Evolutionary conservation across 495 filamentous ascomycete genomes (phyloP), one percentile per base, ranked within the genome.

Genomic region (Neurospora sp.): DNA sequence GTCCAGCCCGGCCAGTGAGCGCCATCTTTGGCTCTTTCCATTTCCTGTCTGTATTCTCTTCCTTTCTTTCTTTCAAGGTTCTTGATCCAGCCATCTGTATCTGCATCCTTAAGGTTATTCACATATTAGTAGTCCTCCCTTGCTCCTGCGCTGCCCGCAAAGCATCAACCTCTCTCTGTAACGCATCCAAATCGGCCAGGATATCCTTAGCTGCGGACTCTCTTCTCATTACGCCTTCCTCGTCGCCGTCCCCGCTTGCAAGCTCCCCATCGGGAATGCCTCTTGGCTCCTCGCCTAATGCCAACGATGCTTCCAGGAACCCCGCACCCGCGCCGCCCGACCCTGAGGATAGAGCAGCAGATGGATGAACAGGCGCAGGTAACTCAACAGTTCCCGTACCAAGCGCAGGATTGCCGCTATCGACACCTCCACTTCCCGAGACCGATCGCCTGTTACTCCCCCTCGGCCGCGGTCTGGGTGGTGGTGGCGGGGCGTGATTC

Each of bases 121-220:
- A 21, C 21, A 54, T 1, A 28, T 11, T 54, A 13, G 21, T 43
- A 24, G n/a, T 7, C 15, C 54, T 34, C 54, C 28, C 24, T 7
- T 66, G 54, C 54, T 66, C 54, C 28, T 66, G 54, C 15, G 54
- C 54, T 6, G 54, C 89, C 74, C 90, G 85, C 40, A 92, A 78
- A 69, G 89, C 89, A 81, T 93, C 91, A 66, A 93, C 91, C 78
- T 93, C 91, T 80, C 85, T 87, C 80, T 91, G 91, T 73, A 93
- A 79, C 69, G 88, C 87, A 8, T 88, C 84, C 42, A 93, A 82
- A 81, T 92, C 90, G 3, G 90, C 91, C 73, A 93, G 74, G 48
- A 92, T 89, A 78, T 91, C 88, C 39, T 81, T 83, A 5, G 83
- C 84, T 69, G 59, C 74, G 62, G 73, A 40, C 38, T 37, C 37